Evolutionary conservation across 2,329 filamentous ascomycete species (phyloP).

Genomic region (Taxawa tesnikishii): DNA sequence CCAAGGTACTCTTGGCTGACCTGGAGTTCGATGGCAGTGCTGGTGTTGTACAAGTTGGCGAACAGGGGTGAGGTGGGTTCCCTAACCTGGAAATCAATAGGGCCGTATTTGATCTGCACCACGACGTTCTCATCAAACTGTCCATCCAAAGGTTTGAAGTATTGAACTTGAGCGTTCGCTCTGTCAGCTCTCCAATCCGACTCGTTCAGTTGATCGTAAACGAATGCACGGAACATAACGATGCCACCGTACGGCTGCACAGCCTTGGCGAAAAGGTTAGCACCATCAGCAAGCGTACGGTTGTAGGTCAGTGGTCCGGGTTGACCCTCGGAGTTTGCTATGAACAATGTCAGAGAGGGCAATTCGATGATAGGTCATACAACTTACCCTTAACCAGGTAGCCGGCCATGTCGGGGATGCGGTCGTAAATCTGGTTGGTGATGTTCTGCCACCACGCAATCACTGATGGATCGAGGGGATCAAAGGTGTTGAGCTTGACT

Average conservation of each 20-base stretch:
- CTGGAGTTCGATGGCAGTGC: slow-evolving; percentile 50
- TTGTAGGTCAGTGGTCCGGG: slow-evolving; percentile 59
- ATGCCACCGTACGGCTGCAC: slow-evolving; percentile 47
- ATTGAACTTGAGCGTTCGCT: slow-evolving; percentile 57
- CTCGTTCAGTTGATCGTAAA: slow-evolving; percentile 50
- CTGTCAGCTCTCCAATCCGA: slow-evolving; percentile 54
- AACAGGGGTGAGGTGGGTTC: slow-evolving; percentile 57
- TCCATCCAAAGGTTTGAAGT: slow-evolving; percentile 51
- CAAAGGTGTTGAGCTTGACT: slow-evolving; percentile 48
- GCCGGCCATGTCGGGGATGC: slow-evolving; percentile 55
- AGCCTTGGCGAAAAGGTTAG: slow-evolving; percentile 54
- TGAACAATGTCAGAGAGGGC: too few species aligned
- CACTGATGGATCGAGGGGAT: slow-evolving; percentile 50
- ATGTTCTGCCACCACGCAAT: slow-evolving; percentile 51
- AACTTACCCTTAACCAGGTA: slow-evolving; percentile 61
- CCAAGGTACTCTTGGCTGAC: slow-evolving; percentile 60
- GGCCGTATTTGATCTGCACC: slow-evolving; percentile 62
- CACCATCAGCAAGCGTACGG: slow-evolving; percentile 54
- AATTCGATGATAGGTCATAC: too few species aligned
- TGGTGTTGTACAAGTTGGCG: slow-evolving; percentile 34
- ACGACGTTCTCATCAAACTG: slow-evolving; percentile 59
- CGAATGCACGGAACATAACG: slow-evolving; percentile 61
- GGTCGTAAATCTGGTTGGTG: slow-evolving; percentile 45
- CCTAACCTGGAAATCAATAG: slow-evolving; percentile 62
- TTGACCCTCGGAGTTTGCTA: slow-evolving; percentile 62